phyloP scores from a whole-genome alignment of 2,329 filamentous ascomycete genomes.

The Penicillium vulpinum region DNA sequence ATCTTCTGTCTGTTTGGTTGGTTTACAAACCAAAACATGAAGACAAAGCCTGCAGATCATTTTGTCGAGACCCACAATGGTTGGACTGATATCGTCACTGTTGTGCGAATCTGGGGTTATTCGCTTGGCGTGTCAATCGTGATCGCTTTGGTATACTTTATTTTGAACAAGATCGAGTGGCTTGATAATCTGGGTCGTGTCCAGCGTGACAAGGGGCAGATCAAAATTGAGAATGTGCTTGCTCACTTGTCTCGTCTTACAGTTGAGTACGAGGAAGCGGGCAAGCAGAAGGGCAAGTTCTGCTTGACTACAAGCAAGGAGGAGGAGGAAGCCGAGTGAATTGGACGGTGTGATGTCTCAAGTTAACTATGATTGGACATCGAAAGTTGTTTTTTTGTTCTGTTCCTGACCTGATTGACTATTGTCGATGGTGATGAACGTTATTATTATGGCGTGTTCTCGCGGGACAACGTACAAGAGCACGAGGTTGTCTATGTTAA shows the following conservation, averaged over 20 bases:
- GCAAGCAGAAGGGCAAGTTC: slow-evolving; percentile 46
- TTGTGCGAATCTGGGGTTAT: slow-evolving; percentile 54
- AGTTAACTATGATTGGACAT: neutral
- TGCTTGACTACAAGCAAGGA: slow-evolving; percentile 45
- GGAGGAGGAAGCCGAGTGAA: slow-evolving; percentile 44
- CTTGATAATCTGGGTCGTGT: slow-evolving; percentile 51
- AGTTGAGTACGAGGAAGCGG: slow-evolving; percentile 51
- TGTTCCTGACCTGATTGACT: neutral
- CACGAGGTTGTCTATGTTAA: neutral
- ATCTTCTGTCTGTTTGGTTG: slow-evolving; percentile 76
- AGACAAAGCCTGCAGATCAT: slow-evolving; percentile 25
- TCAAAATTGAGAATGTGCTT: slow-evolving; percentile 53
- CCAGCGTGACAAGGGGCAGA: slow-evolving; percentile 49
- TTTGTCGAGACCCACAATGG: slow-evolving; percentile 49
- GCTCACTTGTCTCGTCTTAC: slow-evolving; percentile 51
- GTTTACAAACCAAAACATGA: slow-evolving; percentile 58
- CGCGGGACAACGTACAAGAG: too few relatives aligned
- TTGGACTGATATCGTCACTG: slow-evolving; percentile 59
- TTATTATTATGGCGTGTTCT: neutral
- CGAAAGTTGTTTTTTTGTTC: neutral
- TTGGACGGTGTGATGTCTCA: neutral
- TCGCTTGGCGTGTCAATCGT: slow-evolving; percentile 54
- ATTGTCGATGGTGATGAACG: neutral
- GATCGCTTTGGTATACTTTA: slow-evolving; percentile 53
- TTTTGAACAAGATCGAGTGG: slow-evolving; percentile 47